Conservation (phyloP, 2,329 filamentous ascomycete genomes). For the Sporothrix humicola region DNA sequence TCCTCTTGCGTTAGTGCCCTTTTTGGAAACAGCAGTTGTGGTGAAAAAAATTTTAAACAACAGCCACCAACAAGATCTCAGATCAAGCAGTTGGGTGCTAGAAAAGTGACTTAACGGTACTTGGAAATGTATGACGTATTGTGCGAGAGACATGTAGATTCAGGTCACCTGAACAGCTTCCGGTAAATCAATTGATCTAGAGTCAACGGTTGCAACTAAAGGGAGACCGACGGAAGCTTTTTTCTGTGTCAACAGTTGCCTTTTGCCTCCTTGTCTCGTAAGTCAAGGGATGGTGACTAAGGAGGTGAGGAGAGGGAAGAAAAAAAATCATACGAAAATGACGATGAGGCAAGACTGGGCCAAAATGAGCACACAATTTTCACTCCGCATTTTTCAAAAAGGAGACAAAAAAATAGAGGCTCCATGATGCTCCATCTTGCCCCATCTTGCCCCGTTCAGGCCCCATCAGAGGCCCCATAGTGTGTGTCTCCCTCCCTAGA, state of each 20-base stretch:
- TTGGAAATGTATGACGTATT: neutral
- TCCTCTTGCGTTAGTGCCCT: neutral
- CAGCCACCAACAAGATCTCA: neutral
- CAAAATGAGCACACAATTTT: neutral
- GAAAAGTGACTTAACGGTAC: neutral
- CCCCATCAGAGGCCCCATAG: neutral
- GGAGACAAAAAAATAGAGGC: neutral
- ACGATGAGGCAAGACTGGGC: neutral
- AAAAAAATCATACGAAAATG: neutral
- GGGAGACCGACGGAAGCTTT: neutral
- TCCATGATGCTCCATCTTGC: neutral
- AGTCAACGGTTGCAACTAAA: conserved; percentile 13
- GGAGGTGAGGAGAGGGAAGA: too few species aligned
- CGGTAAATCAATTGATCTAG: neutral
- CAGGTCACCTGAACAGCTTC: neutral
- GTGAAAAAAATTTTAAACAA: neutral
- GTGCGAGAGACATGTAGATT: neutral
- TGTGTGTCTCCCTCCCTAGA: neutral
- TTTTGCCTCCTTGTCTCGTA: conserved; percentile 4
- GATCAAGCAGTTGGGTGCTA: neutral
- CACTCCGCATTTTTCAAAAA: conserved; percentile 2
- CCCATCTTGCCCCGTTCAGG: neutral
- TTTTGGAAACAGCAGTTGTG: neutral
- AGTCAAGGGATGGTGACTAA: neutral
- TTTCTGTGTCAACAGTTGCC: neutral